Conservation (phyloP, 73 alveolate genomes). For the Breviolum minutum region DNA sequence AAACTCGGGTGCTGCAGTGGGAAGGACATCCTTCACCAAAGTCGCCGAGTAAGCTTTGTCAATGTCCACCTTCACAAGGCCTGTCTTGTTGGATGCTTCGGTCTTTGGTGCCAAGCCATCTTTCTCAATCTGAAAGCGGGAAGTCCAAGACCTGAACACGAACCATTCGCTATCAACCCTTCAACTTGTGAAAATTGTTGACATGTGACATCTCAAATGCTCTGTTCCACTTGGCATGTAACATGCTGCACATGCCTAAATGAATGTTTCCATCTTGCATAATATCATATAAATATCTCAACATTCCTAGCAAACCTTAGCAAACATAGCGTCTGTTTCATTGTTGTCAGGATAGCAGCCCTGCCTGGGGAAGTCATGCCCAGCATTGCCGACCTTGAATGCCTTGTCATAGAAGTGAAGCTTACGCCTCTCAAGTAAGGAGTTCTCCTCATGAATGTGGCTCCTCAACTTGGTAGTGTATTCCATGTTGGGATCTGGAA, state of each 20-base stretch:
- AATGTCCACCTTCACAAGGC: slow-evolving; percentile 38
- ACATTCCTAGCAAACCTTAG: too few species aligned
- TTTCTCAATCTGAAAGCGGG: slow-evolving; percentile 85
- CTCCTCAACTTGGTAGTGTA: slow-evolving; percentile 85
- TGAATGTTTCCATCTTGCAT: too few species aligned
- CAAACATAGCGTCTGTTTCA: too few species aligned
- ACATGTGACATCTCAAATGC: not conserved
- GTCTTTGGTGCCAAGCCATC: slow-evolving; percentile 52
- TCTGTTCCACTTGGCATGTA: too few species aligned
- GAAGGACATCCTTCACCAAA: slow-evolving; percentile 65
- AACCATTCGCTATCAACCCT: not conserved
- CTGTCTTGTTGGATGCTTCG: slow-evolving; percentile 66
- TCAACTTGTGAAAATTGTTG: not conserved
- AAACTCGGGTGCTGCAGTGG: slow-evolving; percentile 77
- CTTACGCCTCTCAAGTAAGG: slow-evolving; percentile 82
- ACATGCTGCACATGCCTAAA: too few species aligned
- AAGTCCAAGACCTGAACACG: slow-evolving; percentile 50
- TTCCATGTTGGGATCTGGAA: slow-evolving; percentile 94
- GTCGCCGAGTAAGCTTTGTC: slow-evolving; percentile 10
- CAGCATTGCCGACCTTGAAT: slow-evolving; percentile 83
- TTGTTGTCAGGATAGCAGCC: not conserved
- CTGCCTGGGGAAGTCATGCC: slow-evolving; percentile 77
- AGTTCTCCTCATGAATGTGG: slow-evolving; percentile 88
- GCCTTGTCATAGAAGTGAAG: slow-evolving; percentile 64
- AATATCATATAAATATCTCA: too few species aligned